Conservation (phyloP, 2,329 filamentous ascomycete species). For the Aspergillus texensis region DNA sequence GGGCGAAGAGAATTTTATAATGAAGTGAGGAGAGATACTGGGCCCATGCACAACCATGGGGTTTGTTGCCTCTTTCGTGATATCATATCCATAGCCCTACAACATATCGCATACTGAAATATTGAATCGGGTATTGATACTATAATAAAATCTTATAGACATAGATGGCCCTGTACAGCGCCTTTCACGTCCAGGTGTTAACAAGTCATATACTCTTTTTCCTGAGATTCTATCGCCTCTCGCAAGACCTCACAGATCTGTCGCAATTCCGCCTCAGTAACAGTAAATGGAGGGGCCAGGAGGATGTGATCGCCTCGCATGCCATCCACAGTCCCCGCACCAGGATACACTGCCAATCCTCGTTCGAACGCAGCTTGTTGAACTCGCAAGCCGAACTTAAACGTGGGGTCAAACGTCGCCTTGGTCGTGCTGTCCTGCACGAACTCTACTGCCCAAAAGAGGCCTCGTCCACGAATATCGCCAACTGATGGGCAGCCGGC, state of each 20-base stretch:
- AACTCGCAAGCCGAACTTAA: neutral
- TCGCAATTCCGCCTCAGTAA: neutral
- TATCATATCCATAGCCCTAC: neutral
- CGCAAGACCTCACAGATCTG: neutral
- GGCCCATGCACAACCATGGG: neutral
- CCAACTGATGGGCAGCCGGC: neutral
- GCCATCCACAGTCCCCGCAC: conserved; percentile 4
- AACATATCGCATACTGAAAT: too few species aligned
- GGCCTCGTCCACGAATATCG: conserved; percentile 3
- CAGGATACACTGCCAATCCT: neutral
- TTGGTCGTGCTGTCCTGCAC: neutral
- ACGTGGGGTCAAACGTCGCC: neutral
- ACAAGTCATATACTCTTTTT: neutral
- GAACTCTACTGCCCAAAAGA: conserved; percentile 12
- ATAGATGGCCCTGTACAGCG: neutral
- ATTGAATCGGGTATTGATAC: neutral
- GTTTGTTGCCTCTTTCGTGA: neutral
- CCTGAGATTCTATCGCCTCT: neutral
- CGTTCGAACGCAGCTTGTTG: conserved; percentile 2
- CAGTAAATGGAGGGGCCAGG: conserved; percentile 1
- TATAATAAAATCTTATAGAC: neutral
- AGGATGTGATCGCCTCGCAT: neutral
- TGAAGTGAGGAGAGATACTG: neutral
- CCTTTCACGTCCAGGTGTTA: neutral
- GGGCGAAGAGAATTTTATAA: neutral